phyloP scores from a whole-genome alignment of 306 rosid genomes.

The Glycine tomentella region DNA sequence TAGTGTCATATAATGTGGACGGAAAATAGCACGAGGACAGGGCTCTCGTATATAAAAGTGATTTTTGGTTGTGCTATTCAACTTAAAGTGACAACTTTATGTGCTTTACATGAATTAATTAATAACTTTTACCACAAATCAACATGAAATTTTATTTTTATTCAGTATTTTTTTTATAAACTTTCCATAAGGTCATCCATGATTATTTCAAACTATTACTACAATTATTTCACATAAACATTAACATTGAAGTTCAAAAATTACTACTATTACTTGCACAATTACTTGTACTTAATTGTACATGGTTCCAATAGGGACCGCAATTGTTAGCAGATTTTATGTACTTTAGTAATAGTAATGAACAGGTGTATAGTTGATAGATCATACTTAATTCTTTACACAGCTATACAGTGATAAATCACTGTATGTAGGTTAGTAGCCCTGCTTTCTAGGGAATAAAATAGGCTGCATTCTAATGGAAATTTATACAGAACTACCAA shows the following conservation, averaged over 20 bases:
- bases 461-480: not conserved
- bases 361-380: not conserved
- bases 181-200: no score
- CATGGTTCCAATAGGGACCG: not conserved
- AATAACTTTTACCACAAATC: no score
- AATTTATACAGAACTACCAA: not conserved
- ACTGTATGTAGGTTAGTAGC: not conserved
- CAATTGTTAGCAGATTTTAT: not conserved
- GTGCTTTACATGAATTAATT: not conserved
- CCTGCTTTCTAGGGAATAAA: not conserved
- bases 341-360: not conserved
- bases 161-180: no score
- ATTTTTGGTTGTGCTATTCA: slow-evolving; percentile 36
- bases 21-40: slow-evolving; percentile 8
- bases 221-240: no score
- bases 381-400: not conserved
- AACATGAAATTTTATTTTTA: no score
- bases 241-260: no score
- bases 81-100: slow-evolving; percentile 16
- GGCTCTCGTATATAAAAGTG: not conserved
- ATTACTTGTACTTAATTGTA: not conserved
- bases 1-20: slow-evolving; percentile 24
- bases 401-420: not conserved
- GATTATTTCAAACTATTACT: no score
- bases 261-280: not conserved